Conservation (phyloP, 768 basidiomycete genomes). For the Exidia glandulosa region DNA sequence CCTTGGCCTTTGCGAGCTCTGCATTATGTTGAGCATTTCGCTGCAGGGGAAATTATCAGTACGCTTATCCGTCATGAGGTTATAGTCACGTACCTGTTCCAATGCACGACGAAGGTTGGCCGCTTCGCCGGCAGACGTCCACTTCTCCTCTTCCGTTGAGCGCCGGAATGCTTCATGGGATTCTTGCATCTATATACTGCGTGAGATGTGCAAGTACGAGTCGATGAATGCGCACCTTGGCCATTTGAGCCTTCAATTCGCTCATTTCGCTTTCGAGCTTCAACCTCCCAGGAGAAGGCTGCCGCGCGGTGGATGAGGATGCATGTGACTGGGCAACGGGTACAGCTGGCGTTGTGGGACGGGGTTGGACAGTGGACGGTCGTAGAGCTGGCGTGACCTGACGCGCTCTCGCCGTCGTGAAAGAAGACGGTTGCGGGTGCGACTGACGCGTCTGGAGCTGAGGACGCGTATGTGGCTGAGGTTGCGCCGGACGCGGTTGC, state of each 20-base stretch:
- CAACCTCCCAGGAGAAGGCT: neutral
- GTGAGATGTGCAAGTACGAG: neutral
- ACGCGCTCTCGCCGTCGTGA: neutral
- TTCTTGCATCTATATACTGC: slow-evolving; percentile 33
- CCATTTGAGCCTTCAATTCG: neutral
- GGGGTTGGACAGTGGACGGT: neutral
- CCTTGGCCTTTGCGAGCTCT: slow-evolving; percentile 44
- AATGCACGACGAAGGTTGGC: slow-evolving; percentile 52
- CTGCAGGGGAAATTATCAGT: slow-evolving; percentile 27
- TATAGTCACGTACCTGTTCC: slow-evolving; percentile 43
- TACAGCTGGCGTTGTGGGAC: too few species aligned
- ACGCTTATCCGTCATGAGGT: neutral
- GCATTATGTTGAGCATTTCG: slow-evolving; percentile 32
- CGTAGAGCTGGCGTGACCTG: neutral
- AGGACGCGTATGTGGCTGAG: too few species aligned
- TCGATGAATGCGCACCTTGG: neutral
- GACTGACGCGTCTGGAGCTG: too few species aligned
- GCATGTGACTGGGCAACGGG: neutral
- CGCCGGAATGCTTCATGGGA: slow-evolving; percentile 37
- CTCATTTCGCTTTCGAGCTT: neutral
- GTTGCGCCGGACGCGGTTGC: too few species aligned
- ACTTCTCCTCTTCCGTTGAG: slow-evolving; percentile 37
- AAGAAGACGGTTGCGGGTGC: too few species aligned
- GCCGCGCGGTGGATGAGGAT: neutral
- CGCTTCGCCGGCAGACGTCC: slow-evolving; percentile 62